Evolutionary conservation across 2,329 filamentous ascomycete genomes (phyloP).

Genomic region (Penicillium digitatum): DNA sequence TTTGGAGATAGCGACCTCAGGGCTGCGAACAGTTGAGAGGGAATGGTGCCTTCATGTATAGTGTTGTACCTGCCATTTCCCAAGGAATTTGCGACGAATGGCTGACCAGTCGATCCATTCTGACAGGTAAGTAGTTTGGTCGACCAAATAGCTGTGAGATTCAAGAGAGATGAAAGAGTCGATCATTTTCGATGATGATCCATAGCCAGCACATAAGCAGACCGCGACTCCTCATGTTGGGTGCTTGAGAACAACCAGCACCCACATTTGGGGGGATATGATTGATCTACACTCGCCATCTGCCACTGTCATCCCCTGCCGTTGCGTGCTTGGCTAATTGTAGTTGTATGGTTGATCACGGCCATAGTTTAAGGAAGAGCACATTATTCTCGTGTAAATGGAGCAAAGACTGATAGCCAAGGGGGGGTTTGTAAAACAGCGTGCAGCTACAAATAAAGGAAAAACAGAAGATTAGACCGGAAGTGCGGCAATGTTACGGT

Average conservation of each 20-base stretch:
- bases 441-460: neutral
- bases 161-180: neutral
- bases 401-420: neutral
- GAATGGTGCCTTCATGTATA: neutral
- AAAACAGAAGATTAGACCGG: neutral
- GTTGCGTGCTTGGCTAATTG: neutral
- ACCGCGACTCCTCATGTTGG: neutral
- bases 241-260: neutral
- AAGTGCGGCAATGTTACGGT: neutral
- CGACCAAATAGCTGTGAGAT: neutral
- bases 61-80: neutral
- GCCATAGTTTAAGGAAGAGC: neutral
- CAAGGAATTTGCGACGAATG: neutral
- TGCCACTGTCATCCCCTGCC: neutral
- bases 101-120: neutral
- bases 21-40: neutral
- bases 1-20: neutral
- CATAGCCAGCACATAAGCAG: neutral
- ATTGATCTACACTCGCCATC: conserved; percentile 4
- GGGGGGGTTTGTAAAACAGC: neutral
- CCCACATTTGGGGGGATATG: neutral
- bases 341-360: neutral
- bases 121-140: neutral
- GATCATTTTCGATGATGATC: neutral
- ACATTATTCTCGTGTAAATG: neutral